Evolutionary conservation across 1,139 yeast species (phyloP).

Genomic region (Candida neerlandica): DNA sequence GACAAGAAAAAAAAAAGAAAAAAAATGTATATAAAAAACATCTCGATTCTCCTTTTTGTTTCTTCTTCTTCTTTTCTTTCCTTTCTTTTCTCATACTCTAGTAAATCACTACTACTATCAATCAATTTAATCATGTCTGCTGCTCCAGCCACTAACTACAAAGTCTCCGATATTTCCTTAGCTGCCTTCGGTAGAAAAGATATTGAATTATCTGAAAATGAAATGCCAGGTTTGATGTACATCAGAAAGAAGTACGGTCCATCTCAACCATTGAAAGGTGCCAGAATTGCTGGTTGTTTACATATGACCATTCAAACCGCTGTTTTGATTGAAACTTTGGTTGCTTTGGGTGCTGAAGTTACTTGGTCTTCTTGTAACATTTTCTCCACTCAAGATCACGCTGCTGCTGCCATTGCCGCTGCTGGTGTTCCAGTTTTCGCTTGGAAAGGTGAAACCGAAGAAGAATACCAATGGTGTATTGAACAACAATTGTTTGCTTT

Average conservation of each 20-base stretch:
- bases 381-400: slow-evolving; percentile 99
- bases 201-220: slow-evolving; percentile 98
- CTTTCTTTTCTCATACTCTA: neutral
- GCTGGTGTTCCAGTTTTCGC: slow-evolving; percentile 99
- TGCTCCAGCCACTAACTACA: slow-evolving; percentile 61
- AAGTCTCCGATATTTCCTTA: slow-evolving; percentile 97
- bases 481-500: slow-evolving; percentile 99
- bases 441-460: slow-evolving; percentile 99
- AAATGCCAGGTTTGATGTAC: slow-evolving; percentile 99
- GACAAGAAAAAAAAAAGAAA: neutral
- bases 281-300: slow-evolving; percentile 98
- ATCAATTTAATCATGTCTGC: slow-evolving; percentile 22
- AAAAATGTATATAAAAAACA: neutral
- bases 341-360: slow-evolving; percentile 98
- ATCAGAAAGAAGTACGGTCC: slow-evolving; percentile 92
- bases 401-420: slow-evolving; percentile 99
- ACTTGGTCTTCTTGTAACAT: slow-evolving; percentile 99
- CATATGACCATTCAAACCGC: slow-evolving; percentile 99
- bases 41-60: neutral
- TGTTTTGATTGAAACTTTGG: slow-evolving; percentile 95
- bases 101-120: neutral
- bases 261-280: slow-evolving; percentile 96
- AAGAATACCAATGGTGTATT: slow-evolving; percentile 99
- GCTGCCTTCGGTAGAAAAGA: slow-evolving; percentile 99
- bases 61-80: neutral